Evolutionary conservation across 805 yeast genomes (phyloP).

Genomic region (Wickerhamiella brachini): DNA sequence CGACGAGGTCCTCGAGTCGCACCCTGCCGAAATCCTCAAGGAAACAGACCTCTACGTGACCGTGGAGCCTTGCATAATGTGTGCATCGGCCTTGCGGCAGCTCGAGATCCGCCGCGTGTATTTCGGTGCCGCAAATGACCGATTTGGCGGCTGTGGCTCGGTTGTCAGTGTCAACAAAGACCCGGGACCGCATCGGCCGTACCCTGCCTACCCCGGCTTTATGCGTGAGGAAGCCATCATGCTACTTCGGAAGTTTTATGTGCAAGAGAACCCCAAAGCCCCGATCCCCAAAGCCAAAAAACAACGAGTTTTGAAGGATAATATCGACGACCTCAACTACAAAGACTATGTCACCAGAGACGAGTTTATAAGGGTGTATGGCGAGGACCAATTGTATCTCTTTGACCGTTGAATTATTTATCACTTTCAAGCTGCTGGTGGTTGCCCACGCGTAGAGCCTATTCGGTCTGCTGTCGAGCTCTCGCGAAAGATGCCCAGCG

Average conservation of each 20-base stretch:
- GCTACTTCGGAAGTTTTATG: conserved; percentile 67
- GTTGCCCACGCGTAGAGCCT: too few species aligned
- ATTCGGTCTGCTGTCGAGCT: too few species aligned
- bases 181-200: conserved; percentile 25
- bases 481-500: too few species aligned
- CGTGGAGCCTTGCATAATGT: conserved; percentile 97
- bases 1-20: conserved; percentile 32
- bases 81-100: conserved; percentile 84
- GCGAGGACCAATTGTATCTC: conserved; percentile 24
- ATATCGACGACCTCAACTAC: conserved; percentile 43
- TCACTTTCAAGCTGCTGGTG: too few species aligned
- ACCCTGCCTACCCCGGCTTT: conserved; percentile 62
- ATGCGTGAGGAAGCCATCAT: conserved; percentile 70
- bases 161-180: conserved; percentile 50
- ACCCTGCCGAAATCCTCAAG: conserved; percentile 28
- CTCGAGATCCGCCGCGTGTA: conserved; percentile 57
- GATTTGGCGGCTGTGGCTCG: conserved; percentile 95
- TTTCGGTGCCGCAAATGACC: conserved; percentile 87
- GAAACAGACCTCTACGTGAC: conserved; percentile 73
- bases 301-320: conserved; percentile 36
- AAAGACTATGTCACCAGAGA: conserved; percentile 35
- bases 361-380: conserved; percentile 40
- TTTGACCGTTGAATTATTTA: conserved; percentile 1
- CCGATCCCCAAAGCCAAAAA: conserved; percentile 70
- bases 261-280: conserved; percentile 72